Evolutionary conservation across 192 early-diverging fungal genomes (phyloP).

Genomic region (Mortierella hygrophila): DNA sequence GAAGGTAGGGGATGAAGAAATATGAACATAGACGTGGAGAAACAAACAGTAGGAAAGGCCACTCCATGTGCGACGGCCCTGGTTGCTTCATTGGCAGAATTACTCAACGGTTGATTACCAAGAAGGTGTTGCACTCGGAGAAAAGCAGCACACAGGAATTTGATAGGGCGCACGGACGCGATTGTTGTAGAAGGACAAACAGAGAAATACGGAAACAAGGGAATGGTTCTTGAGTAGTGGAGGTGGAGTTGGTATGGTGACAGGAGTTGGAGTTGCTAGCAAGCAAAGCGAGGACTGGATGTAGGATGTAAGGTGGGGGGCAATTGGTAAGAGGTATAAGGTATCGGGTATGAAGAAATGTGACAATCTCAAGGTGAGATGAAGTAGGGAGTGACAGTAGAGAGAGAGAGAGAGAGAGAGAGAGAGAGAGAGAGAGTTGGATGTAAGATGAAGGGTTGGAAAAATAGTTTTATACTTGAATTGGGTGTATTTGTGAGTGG

Average conservation of each 20-base stretch:
- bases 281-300: not conserved
- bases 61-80: too few species aligned
- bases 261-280: not conserved
- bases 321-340: not conserved
- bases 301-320: not conserved
- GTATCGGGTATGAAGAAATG: too few species aligned
- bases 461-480: not conserved
- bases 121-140: not conserved
- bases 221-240: not conserved
- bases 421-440: not conserved
- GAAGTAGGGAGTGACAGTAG: not conserved
- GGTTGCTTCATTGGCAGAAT: too few species aligned
- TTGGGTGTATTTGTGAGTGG: not conserved
- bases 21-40: too few species aligned
- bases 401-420: not conserved
- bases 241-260: not conserved
- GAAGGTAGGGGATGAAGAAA: too few species aligned
- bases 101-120: not conserved
- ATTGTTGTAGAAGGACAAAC: not conserved
- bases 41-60: not conserved
- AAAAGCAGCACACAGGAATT: not conserved
- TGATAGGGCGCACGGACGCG: not conserved
- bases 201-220: not conserved
- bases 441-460: not conserved
- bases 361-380: not conserved